Evolutionary conservation across 2,329 filamentous ascomycete genomes (phyloP).

Genomic region (Scleromitrula shiraiana): DNA sequence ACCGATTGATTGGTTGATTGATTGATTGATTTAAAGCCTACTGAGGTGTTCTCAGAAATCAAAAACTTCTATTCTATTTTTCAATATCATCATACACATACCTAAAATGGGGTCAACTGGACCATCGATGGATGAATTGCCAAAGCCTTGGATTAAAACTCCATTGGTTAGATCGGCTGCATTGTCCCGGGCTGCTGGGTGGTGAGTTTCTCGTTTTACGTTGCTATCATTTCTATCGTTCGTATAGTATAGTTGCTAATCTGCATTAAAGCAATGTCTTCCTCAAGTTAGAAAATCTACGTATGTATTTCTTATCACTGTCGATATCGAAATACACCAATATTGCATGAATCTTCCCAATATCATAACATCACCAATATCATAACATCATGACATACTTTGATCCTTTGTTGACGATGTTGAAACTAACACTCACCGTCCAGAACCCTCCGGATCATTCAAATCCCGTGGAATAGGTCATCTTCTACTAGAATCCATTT

Average conservation of each 20-base stretch:
- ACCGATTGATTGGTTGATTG: too few species aligned
- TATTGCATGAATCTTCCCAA: too few species aligned
- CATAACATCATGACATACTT: too few species aligned
- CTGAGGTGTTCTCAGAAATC: too few species aligned
- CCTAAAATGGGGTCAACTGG: constrained; percentile 6
- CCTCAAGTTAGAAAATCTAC: constrained; percentile 65
- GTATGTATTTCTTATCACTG: neutral
- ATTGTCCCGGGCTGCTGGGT: constrained; percentile 23
- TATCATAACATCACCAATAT: constrained; percentile 5
- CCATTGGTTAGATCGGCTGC: constrained; percentile 21
- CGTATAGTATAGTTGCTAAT: neutral
- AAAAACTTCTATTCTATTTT: too few species aligned
- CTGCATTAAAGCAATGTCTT: constrained; percentile 47
- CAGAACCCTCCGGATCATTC: constrained; percentile 54
- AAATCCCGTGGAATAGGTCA: constrained; percentile 72
- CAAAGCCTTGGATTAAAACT: constrained; percentile 21
- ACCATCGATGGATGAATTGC: neutral
- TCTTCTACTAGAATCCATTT: constrained; percentile 48
- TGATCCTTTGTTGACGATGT: too few species aligned
- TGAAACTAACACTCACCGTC: too few species aligned
- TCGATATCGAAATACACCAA: too few species aligned
- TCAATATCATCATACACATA: too few species aligned
- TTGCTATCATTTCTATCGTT: too few species aligned
- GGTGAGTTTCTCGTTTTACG: constrained; percentile 14
- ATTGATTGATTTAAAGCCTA: too few species aligned